Evolutionary conservation across 768 basidiomycete genomes (phyloP), one percentile per base, ranked within the genome.

Genomic region (Lactarius hatsudake): DNA sequence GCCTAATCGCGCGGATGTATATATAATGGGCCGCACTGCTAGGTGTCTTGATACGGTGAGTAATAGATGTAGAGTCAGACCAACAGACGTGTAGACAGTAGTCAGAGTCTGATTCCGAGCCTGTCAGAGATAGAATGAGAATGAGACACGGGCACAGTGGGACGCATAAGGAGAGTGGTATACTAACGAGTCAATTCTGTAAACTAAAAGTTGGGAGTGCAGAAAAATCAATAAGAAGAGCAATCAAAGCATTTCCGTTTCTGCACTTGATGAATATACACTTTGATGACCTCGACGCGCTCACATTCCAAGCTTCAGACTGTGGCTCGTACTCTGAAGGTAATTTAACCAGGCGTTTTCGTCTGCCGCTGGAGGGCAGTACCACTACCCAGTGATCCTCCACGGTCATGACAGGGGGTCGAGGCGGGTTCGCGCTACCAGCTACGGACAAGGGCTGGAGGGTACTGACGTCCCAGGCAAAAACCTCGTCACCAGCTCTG

Each of bases 271-370:
- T n/a, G n/a, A 48, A 3, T 10, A 48, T 20, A 5, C n/a, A 12
- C 9, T 48, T 48, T n/a, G 45, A 20, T n/a, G 0, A 48, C 45
- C 45, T 12, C n/a, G 45, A 48, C 10, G 6, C 45, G 9, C 9
- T n/a, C 1, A 6, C 5, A 3, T 1, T 7, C 40, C 8, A n/a
- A 48, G 12, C 1, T n/a, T 9, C 8, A n/a, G 4, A 0, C 8
- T 20, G n/a, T n/a, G 4, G 20, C n/a, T n/a, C n/a, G 8, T 45
- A 45, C 45, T 1, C 45, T 9, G 45, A 10, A n/a, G 45, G 45
- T 48, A n/a, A 48, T n/a, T 10, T 48, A 48, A 48, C n/a, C 45
- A 48, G 45, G n/a, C n/a, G 13, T n/a, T 20, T 45, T n/a, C n/a
- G 20, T 6, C 18, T 34, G 34, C n/a, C n/a, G n/a, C n/a, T n/a